Percentiles rank a stretch among this genome's conserved stretches.
phyloP scores from a whole-genome alignment of 1,284 basidiomycete species.

The Pisolithus thermaeus region DNA sequence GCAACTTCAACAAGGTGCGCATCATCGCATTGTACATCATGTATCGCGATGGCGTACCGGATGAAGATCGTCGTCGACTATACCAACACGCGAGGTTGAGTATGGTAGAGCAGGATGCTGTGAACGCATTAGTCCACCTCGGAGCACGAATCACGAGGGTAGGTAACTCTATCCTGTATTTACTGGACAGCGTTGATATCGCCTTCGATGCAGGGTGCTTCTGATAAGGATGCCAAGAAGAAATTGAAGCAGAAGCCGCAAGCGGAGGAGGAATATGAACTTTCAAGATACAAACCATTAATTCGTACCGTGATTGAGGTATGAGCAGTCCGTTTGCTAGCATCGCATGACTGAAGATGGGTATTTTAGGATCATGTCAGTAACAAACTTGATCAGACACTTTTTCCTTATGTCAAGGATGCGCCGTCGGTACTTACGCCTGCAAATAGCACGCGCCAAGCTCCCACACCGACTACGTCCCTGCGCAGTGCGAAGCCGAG shows the following conservation, averaged over 20 bases:
- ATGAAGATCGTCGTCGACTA: constrained; percentile 90
- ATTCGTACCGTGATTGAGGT: constrained; percentile 84
- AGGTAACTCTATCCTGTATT: constrained; percentile 21
- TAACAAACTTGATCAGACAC: constrained; percentile 69
- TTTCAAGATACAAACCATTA: constrained; percentile 90
- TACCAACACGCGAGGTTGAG: constrained; percentile 95
- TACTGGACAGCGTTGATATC: background rate
- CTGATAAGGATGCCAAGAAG: constrained; percentile 73
- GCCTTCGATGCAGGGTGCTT: constrained; percentile 43
- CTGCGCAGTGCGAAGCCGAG: constrained; percentile 80
- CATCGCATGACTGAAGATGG: background rate
- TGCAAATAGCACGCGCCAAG: constrained; percentile 39
- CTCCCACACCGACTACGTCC: constrained; percentile 58
- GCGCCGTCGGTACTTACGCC: constrained; percentile 56
- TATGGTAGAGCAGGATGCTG: constrained; percentile 88
- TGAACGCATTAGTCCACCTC: constrained; percentile 82
- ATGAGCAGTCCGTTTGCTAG: constrained; percentile 2
- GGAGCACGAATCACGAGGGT: constrained; percentile 86
- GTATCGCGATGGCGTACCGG: constrained; percentile 69
- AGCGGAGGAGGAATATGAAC: constrained; percentile 87
- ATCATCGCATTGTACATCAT: constrained; percentile 83
- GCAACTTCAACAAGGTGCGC: constrained; percentile 89
- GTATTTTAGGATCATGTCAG: constrained; percentile 68
- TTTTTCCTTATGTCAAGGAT: constrained; percentile 89
- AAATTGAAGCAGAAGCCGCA: constrained; percentile 73